phyloP scores from a whole-genome alignment of 2,329 filamentous ascomycete species.

The Sarocladium oryzae region DNA sequence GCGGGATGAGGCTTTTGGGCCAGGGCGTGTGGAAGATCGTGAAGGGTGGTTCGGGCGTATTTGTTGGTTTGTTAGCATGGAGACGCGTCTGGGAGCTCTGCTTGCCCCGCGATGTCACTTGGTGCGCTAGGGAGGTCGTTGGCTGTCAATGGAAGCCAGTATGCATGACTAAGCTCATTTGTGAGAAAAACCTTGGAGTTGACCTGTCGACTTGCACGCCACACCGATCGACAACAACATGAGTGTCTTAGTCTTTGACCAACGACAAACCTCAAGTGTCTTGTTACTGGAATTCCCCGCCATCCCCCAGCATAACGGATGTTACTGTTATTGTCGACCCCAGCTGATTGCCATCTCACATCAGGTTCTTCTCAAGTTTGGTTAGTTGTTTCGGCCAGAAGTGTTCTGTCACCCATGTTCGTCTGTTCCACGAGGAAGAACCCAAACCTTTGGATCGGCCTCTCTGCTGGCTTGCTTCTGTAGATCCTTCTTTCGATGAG shows the following conservation, averaged over 20 bases:
- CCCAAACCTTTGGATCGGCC: background rate
- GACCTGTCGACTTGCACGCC: background rate
- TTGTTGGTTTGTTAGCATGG: constrained; percentile 4
- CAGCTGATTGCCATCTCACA: background rate
- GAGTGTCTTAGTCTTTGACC: constrained; percentile 4
- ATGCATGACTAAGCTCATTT: too few relatives aligned
- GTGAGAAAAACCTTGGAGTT: too few relatives aligned
- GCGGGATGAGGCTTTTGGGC: constrained; percentile 6
- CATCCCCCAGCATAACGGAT: background rate
- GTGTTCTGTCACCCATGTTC: background rate
- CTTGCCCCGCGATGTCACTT: constrained; percentile 8
- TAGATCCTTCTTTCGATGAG: background rate
- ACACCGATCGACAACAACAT: background rate
- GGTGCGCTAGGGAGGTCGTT: background rate
- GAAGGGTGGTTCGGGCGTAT: background rate
- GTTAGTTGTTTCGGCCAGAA: background rate
- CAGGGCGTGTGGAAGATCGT: constrained; percentile 7
- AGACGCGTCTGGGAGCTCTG: constrained; percentile 1
- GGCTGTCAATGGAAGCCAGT: too few relatives aligned
- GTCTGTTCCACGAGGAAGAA: constrained; percentile 1
- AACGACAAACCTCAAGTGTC: constrained; percentile 5
- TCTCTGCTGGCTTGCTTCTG: background rate
- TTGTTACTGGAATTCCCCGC: background rate
- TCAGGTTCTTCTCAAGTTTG: background rate
- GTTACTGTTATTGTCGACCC: background rate